Evolutionary conservation across 2,329 filamentous ascomycete species (phyloP), one percentile per base, ranked within the genome.

Genomic region (Sporothrix luriei): DNA sequence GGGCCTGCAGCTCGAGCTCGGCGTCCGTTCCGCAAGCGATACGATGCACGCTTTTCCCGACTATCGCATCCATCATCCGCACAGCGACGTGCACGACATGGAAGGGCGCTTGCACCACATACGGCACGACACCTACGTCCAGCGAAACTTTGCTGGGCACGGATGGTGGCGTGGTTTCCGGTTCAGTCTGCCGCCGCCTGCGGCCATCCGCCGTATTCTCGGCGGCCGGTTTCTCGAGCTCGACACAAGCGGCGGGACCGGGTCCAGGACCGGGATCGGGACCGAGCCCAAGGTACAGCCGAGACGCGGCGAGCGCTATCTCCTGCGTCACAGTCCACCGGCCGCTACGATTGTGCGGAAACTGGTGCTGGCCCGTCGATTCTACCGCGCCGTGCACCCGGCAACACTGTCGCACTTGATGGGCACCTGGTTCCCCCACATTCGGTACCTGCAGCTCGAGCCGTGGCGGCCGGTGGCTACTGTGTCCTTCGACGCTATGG

Each of bases 1-100:
- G 11, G 59, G 59, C 4, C 48, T 62, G 11, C 40, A 62, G 40
- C 33, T 62, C 40, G 59, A 62, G 59, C 59, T 62, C 40, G 59
- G 59, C 9, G 21, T 62, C 59, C 59, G 40, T 24, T 62, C 33
- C 21, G 9, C 19, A 4, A 62, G 59, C 59, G 59, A 62, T 26
- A n/a, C 57, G 4, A 6, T 29, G 40, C 3, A 62, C 26, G 4
- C 26, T 3, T 62, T 62, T 14, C 40, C 13, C 59, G 33, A 48
- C 40, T 43, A 26, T 10, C 40, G 40, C 59, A n/a, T 62, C 40
- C 38, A 24, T 14, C 9, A 33, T 19, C 54, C 54, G n/a, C 26
- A 57, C 54, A 16, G 26, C 19, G 24, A 52, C 7, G 9, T 9
- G 16, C 13, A 3, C 49, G 6, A 21, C 49, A 3, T 21, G 16